Base-by-base conservation (phyloP, 176 grass and related monocot species). In the Oryza coarctata region DNA sequence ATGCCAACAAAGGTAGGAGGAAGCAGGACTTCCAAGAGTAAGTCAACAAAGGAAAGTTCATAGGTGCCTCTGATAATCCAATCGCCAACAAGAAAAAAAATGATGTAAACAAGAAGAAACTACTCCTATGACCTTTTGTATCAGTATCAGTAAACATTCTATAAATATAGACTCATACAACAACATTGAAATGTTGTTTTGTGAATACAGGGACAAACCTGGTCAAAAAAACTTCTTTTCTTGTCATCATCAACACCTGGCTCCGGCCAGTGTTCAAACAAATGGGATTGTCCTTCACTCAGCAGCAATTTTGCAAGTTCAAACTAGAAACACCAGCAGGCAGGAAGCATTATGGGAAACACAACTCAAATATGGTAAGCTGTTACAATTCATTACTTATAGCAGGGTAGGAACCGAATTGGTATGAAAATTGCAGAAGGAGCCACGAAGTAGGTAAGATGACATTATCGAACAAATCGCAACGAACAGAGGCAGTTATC, bases 191-290 rank as follows among this genome's bases (percentile, higher is more conserved):
- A 4, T 68, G 26, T 29, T 32, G 55, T 63, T 55, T 36, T 32
- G 23, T 58, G 79, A 79, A 76, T 68, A 69, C 14, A 57, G 78
- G 20, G 18, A 44, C 26, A 73, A 25, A 98, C 95, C 92, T 98
- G 95, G 34, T 85, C 75, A 79, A 98, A 91, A 65, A 98, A 98
- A 73, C n/a, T 30, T 63, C 47, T 98, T 72, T 93, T 95, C 64
- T 89, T 91, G 60, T 86, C 88, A 74, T 93, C 90, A 18, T 90
- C 84, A 22, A 88, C 63, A 70, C 88, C 90, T 31, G 85, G 90
- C 1, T 93, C 88, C 2, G 92, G 63, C 95, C 95, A 98, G 85
- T 93, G 82, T 58, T 90, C 85, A 81, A 98, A 98, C 34, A 98
- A 34, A 86, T 93, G 92, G 2, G 44, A 86, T 68, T 98, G 95